Evolutionary conservation across 2,329 filamentous ascomycete genomes (phyloP).

Genomic region (Shiraia sp.): DNA sequence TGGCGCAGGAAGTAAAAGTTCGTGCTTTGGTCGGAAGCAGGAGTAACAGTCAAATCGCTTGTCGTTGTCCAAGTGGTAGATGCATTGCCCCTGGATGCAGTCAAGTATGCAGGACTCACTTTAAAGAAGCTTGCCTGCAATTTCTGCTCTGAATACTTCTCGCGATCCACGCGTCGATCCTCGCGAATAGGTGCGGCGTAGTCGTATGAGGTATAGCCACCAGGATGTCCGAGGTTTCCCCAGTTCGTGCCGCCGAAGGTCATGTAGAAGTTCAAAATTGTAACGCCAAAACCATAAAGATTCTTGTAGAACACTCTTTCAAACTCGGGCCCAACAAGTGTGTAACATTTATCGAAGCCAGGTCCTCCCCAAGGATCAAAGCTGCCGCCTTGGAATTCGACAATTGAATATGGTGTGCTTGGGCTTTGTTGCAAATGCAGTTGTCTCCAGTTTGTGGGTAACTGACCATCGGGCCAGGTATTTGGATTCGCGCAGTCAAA

Average conservation of each 20-base stretch:
- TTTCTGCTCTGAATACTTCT: slow-evolving; percentile 81
- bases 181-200: slow-evolving; percentile 69
- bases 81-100: slow-evolving; percentile 44
- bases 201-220: slow-evolving; percentile 61
- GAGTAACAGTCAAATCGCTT: slow-evolving; percentile 62
- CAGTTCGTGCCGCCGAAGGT: slow-evolving; percentile 80
- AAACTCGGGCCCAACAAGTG: slow-evolving; percentile 72
- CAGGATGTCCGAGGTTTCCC: slow-evolving; percentile 69
- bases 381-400: slow-evolving; percentile 72
- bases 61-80: slow-evolving; percentile 45
- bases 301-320: slow-evolving; percentile 82
- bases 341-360: slow-evolving; percentile 69
- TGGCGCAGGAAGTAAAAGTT: slow-evolving; percentile 71
- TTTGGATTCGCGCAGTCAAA: slow-evolving; percentile 65
- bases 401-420: slow-evolving; percentile 65
- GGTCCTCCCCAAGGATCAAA: slow-evolving; percentile 76
- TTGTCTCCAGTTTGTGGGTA: slow-evolving; percentile 62
- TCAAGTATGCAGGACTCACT: slow-evolving; percentile 71
- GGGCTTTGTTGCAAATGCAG: slow-evolving; percentile 65
- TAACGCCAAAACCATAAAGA: slow-evolving; percentile 66
- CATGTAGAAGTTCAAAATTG: slow-evolving; percentile 77
- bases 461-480: slow-evolving; percentile 60
- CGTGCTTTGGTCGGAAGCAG: slow-evolving; percentile 59
- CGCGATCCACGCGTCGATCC: slow-evolving; percentile 67
- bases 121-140: slow-evolving; percentile 75